Evolutionary conservation across 495 filamentous ascomycete species (phyloP), one percentile per base, ranked within the genome.

Genomic region (Hypoxylon intermedium): DNA sequence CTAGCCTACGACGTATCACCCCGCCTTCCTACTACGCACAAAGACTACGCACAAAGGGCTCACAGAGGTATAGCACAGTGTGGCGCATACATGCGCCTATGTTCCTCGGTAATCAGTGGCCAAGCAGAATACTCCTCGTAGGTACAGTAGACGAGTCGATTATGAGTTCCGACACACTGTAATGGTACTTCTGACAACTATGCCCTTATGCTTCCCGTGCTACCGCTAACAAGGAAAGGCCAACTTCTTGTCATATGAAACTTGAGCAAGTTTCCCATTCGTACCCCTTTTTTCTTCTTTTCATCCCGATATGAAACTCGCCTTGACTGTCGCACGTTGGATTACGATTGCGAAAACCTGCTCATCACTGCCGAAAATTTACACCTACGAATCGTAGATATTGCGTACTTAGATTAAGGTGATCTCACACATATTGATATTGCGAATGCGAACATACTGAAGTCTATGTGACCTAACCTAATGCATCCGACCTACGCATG

Each of bases 181-280:
- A 3, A 19, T 7, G 9, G 19, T 48, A 49, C 42, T 5, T 23
- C 26, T 42, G 30, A 37, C 40, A 13, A 37, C 21, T 46, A 36
- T 30, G 28, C 16, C 40, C 42, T 21, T 63, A 18, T 24, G 18
- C 30, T 11, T 58, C 49, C 50, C 54, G 61, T 65, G 55, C 61
- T 59, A 48, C 60, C 11, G 13, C 41, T 15, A 47, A 50, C 54
- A 59, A 59, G 58, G 54, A 58, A 48, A 34, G 40, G 48, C 30
- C 47, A 54, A 12, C 38, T 21, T 11, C 23, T 19, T 19, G 11
- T 23, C 24, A 59, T 53, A 41, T 68, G 65, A 71, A 65, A 70
- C 68, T 18, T 65, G 61, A 58, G 61, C 68, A 71, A 56, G 61
- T 68, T 68, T 70, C 61, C 55, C 40, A 55, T 57, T 45, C 30